phyloP scores from a whole-genome alignment of 2,329 filamentous ascomycete genomes.

The Hortaea werneckii region DNA sequence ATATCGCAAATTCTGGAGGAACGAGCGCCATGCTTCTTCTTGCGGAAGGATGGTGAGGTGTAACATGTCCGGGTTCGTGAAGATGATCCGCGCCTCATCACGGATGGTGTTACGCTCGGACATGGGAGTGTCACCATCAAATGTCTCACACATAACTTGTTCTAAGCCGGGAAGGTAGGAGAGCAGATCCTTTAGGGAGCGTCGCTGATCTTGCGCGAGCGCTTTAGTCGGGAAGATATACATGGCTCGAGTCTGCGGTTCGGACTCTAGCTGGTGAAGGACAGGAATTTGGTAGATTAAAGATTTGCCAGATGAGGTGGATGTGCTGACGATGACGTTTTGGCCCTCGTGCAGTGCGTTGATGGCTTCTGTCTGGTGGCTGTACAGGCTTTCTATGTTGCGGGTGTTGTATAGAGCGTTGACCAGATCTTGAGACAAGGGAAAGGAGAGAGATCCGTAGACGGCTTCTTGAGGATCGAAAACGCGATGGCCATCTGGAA shows the following conservation, averaged over 20 bases:
- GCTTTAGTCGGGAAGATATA: constrained; percentile 99
- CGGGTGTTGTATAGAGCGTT: constrained; percentile 91
- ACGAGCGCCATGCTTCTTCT: constrained; percentile 78
- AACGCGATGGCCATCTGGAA: constrained; percentile 82
- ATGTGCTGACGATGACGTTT: constrained; percentile 87
- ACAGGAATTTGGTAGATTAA: constrained; percentile 97
- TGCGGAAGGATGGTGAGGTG: constrained; percentile 89
- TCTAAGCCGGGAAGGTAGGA: constrained; percentile 69
- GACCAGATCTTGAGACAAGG: constrained; percentile 82
- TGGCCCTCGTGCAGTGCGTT: constrained; percentile 74
- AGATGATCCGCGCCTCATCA: constrained; percentile 83
- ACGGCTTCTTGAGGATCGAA: constrained; percentile 77
- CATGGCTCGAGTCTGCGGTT: constrained; percentile 71
- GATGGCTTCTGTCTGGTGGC: constrained; percentile 87
- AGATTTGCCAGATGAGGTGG: constrained; percentile 92
- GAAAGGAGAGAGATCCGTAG: constrained; percentile 74
- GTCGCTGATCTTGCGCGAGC: constrained; percentile 83
- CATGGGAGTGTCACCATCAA: constrained; percentile 91
- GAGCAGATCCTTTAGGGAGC: constrained; percentile 78
- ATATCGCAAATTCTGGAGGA: constrained; percentile 78
- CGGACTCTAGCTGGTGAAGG: constrained; percentile 71
- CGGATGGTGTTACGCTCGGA: constrained; percentile 65
- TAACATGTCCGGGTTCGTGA: constrained; percentile 97
- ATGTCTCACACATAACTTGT: constrained; percentile 74
- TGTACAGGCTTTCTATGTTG: constrained; percentile 75